phyloP scores from a whole-genome alignment of 2,329 filamentous ascomycete species.

The Calonectria pauciramosa region DNA sequence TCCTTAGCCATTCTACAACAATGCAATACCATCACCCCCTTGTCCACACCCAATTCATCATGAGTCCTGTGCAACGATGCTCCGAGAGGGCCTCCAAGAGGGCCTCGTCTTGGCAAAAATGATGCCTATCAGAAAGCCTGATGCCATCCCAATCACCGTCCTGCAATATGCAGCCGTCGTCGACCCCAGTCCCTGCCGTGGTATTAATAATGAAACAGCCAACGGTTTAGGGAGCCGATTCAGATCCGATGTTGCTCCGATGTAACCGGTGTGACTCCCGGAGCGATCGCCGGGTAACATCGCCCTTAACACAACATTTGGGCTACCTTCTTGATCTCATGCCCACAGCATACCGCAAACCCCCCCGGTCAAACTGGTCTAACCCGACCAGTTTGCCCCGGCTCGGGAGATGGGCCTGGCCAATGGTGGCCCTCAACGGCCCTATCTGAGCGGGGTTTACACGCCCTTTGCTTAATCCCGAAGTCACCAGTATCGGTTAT shows the following conservation, averaged over 20 bases:
- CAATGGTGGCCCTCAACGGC: constrained; percentile 30
- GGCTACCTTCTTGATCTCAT: constrained; percentile 2
- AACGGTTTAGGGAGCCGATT: constrained; percentile 19
- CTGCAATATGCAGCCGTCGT: constrained; percentile 29
- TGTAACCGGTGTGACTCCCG: constrained; percentile 17
- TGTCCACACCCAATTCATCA: not conserved
- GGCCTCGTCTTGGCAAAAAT: constrained; percentile 4
- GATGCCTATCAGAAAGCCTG: not conserved
- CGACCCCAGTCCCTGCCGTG: constrained; percentile 10
- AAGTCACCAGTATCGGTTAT: constrained; percentile 25
- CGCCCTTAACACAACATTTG: constrained; percentile 14
- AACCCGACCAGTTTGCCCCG: constrained; percentile 34
- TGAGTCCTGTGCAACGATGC: not conserved
- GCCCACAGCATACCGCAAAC: constrained; percentile 9
- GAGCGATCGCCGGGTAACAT: constrained; percentile 29
- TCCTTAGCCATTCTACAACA: constrained; percentile 5
- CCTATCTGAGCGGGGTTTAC: constrained; percentile 38
- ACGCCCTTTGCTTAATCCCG: constrained; percentile 33
- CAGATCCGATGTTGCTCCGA: constrained; percentile 29
- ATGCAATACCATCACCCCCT: constrained; percentile 10
- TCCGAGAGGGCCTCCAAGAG: not conserved
- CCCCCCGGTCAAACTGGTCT: constrained; percentile 15
- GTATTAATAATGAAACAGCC: constrained; percentile 14
- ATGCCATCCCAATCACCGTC: constrained; percentile 15
- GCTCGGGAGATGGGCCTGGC: constrained; percentile 36